These are phyloP conservation scores for Helenozyma rhizophorensis DNA, from an alignment of 805 yeast species.

Conservation along the genomic window DNA sequence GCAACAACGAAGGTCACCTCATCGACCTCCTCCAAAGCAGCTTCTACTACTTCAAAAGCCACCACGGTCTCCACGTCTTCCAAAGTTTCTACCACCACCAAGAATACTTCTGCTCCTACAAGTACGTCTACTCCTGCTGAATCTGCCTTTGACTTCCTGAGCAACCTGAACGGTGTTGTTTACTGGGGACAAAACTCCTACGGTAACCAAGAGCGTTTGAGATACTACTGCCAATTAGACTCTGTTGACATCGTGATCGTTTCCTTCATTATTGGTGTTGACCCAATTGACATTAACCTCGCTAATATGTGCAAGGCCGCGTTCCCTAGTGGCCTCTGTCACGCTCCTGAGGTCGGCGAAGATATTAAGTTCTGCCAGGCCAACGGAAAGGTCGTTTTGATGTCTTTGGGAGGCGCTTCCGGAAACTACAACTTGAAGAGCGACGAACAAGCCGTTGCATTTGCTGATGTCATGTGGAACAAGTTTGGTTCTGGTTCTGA, in stretches of 20 bases:
- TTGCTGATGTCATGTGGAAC: slow-evolving; percentile 43
- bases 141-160: slow-evolving; percentile 1
- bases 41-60: too few species aligned
- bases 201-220: slow-evolving; percentile 39
- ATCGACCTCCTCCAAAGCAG: too few species aligned
- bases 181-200: slow-evolving; percentile 86
- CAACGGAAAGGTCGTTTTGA: slow-evolving; percentile 10
- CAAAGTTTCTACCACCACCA: too few species aligned
- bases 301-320: slow-evolving; percentile 45
- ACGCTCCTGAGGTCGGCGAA: slow-evolving; percentile 10
- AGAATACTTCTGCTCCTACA: too few species aligned
- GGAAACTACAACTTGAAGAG: slow-evolving; percentile 52
- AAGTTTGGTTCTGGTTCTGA: slow-evolving; percentile 34
- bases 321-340: slow-evolving; percentile 38
- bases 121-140: too few species aligned
- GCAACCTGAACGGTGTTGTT: slow-evolving; percentile 53
- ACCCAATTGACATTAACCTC: slow-evolving; percentile 38
- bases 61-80: too few species aligned
- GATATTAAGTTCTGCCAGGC: slow-evolving; percentile 13
- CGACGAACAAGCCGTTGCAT: slow-evolving; percentile 52
- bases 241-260: slow-evolving; percentile 69
- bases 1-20: too few species aligned
- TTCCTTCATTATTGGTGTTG: slow-evolving; percentile 65
- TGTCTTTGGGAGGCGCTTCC: slow-evolving; percentile 47
- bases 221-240: slow-evolving; percentile 58